Evolutionary conservation across 2,329 filamentous ascomycete genomes (phyloP), one percentile per base, ranked within the genome.

Genomic region (Zalaria sp.): DNA sequence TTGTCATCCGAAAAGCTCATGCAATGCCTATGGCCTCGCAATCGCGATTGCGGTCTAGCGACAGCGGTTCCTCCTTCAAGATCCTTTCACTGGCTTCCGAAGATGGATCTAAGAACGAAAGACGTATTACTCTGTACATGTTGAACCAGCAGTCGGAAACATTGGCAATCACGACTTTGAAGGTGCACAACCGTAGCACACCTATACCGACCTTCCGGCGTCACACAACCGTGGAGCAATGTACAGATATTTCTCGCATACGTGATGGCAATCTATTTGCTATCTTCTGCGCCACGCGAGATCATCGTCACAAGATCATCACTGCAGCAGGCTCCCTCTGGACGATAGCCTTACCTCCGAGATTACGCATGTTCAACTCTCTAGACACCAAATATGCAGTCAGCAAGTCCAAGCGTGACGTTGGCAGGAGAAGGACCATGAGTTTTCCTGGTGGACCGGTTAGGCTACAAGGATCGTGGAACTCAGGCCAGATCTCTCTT

Each of bases 1-100:
- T 60, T 3, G 47, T 61, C 6, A 49, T 59, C 3, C 52, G 57
- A 5, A 59, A 57, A 46, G 40, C 59, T 4, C 51, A 57, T 32
- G n/a, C 29, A 7, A 7, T 32, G n/a, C 29, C 29, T 7, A 32
- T 32, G n/a, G 29, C 7, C n/a, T 7, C 29, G 7, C 29, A 32
- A 32, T 32, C 29, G n/a, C 18, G 18, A 7, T 32, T 32, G 7
- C 29, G 7, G 7, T n/a, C 7, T 32, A 32, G 7, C 29, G 29
- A n/a, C 29, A 32, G n/a, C 7, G 7, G 29, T 32, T n/a, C n/a
- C 7, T 32, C 7, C 29, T 32, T 32, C 29, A n/a, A 32, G n/a
- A n/a, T 32, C n/a, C 29, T 32, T n/a, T 7, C 29, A n/a, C 29
- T 32, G n/a, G n/a, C 29, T 32, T 7, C 29, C 7, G 29, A 32